These are phyloP conservation scores for Vickermania ingenoplastis DNA, from an alignment of 208 protist species.

Conservation along the genomic window DNA sequence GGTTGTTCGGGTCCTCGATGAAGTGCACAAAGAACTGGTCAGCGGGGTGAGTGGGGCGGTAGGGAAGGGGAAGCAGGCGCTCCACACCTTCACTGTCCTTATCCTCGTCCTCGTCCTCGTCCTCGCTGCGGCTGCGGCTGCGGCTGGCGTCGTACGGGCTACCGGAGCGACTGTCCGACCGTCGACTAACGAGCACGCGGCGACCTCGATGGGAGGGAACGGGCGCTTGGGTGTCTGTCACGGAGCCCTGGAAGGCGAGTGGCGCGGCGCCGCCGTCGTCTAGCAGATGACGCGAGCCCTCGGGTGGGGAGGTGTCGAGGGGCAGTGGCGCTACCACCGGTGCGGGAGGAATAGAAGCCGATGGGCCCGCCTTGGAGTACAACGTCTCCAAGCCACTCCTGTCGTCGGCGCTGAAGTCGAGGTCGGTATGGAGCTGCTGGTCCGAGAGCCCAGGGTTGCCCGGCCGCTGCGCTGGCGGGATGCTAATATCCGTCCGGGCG, in stretches of 20 bases:
- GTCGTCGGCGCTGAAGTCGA: not conserved
- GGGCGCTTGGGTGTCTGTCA: too few species aligned
- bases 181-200: not conserved
- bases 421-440: not conserved
- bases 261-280: too few species aligned
- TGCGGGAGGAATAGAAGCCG: too few species aligned
- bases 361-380: not conserved
- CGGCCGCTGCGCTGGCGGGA: not conserved
- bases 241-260: too few species aligned
- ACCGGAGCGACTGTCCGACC: not conserved
- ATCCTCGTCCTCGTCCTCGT: slow-evolving; percentile 4
- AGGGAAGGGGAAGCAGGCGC: slow-evolving; percentile 55
- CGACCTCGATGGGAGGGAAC: not conserved
- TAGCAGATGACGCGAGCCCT: not conserved
- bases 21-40: slow-evolving; percentile 82
- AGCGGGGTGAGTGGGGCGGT: slow-evolving; percentile 33
- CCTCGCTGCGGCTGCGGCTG: not conserved
- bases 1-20: slow-evolving; percentile 13
- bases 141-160: not conserved
- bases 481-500: not conserved
- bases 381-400: not conserved
- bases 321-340: too few species aligned
- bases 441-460: not conserved
- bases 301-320: not conserved
- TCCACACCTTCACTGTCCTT: slow-evolving; percentile 27